A percentile compares a stretch with the other conserved stretches of the same genome.
phyloP scores from a whole-genome alignment of 768 basidiomycete species.

The Termitomyces sp. region DNA sequence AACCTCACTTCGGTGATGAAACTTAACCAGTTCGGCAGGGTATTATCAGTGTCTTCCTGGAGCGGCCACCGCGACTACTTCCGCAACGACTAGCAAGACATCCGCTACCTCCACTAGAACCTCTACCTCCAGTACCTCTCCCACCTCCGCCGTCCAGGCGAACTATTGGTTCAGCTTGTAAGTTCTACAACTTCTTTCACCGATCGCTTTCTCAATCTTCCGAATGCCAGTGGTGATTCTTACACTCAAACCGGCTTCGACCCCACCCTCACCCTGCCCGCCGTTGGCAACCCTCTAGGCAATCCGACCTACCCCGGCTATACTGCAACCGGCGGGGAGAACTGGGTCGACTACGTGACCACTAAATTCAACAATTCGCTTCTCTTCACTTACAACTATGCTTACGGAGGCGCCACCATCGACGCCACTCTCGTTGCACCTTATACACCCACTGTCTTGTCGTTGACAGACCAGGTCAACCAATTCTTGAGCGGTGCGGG shows the following conservation, averaged over 20 bases:
- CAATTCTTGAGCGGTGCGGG: conserved; percentile 48
- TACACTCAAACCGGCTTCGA: conserved; percentile 57
- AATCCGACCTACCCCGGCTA: conserved; percentile 54
- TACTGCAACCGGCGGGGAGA: conserved; percentile 51
- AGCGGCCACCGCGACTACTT: background rate
- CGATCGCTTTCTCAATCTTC: background rate
- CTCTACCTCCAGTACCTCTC: conserved; percentile 2
- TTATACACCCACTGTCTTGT: conserved; percentile 47
- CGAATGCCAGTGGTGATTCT: conserved; percentile 46
- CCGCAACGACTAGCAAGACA: background rate
- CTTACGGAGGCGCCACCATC: conserved; percentile 65
- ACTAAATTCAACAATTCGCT: conserved; percentile 49
- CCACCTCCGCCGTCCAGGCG: conserved; percentile 17
- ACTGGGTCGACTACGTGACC: conserved; percentile 58
- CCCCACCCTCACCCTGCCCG: conserved; percentile 35
- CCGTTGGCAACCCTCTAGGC: conserved; percentile 45
- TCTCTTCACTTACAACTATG: conserved; percentile 61
- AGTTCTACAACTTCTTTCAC: conserved; percentile 8
- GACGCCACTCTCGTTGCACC: conserved; percentile 54
- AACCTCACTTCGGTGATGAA: background rate
- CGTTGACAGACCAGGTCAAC: conserved; percentile 58
- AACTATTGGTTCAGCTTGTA: conserved; percentile 63
- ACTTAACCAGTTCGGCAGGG: conserved; percentile 19
- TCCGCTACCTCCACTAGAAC: conserved; percentile 7
- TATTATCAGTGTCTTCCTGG: conserved; percentile 39